phyloP scores from a whole-genome alignment of 192 early-diverging fungal genomes.

The Coemansia umbellata region DNA sequence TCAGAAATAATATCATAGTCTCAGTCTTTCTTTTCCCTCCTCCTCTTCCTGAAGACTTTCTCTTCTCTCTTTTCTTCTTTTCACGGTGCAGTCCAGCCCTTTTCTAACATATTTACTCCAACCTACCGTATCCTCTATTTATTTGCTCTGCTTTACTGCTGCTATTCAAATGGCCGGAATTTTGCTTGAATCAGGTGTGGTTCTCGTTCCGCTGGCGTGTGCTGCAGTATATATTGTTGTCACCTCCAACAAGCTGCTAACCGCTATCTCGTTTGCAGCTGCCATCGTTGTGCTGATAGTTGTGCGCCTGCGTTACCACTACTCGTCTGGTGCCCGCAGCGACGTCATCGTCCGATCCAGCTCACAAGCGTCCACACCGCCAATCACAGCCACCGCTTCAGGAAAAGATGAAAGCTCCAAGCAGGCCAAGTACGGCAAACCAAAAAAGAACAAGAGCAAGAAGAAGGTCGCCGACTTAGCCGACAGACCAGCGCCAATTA shows the following conservation, averaged over 20 bases:
- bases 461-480: constrained; percentile 1
- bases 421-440: not conserved
- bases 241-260: constrained; percentile 33
- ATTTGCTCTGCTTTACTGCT: not conserved
- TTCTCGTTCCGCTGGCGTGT: constrained; percentile 43
- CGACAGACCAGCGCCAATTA: not conserved
- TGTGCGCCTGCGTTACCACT: constrained; percentile 44
- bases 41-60: no score
- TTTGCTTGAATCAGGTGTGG: constrained; percentile 43
- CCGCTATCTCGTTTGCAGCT: constrained; percentile 5
- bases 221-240: constrained; percentile 39
- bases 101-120: no score
- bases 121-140: no score
- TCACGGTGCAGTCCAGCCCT: no score
- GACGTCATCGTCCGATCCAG: constrained; percentile 23
- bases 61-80: no score
- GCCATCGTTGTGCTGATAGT: not conserved
- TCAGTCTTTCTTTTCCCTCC: no score
- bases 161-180: constrained; percentile 34
- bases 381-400: not conserved
- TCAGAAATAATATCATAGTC: no score
- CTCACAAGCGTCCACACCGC: not conserved
- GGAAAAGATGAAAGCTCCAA: not conserved
- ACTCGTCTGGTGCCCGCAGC: constrained; percentile 33
- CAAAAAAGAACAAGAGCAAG: not conserved